These are phyloP conservation scores for Scheffersomyces segobiensis DNA, from an alignment of 1,139 yeast genomes.

Conservation along the genomic window DNA sequence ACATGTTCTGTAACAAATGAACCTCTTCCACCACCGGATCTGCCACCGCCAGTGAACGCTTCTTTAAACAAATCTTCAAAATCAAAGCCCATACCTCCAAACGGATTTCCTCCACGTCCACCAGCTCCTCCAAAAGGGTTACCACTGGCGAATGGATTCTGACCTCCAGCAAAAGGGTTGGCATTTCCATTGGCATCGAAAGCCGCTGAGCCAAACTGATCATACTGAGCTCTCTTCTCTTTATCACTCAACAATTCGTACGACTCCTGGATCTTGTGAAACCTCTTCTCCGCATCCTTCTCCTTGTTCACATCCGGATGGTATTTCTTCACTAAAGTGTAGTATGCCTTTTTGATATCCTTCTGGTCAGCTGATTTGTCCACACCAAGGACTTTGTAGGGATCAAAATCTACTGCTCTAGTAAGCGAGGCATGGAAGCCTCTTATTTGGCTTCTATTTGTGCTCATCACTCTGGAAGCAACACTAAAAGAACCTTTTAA, in stretches of 20 bases:
- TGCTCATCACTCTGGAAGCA: not conserved
- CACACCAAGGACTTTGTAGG: slow-evolving; percentile 83
- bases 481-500: not conserved
- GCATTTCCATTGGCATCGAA: slow-evolving; percentile 69
- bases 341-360: slow-evolving; percentile 91
- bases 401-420: slow-evolving; percentile 54
- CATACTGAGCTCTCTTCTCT: slow-evolving; percentile 83
- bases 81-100: slow-evolving; percentile 56
- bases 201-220: slow-evolving; percentile 87
- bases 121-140: slow-evolving; percentile 36
- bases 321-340: slow-evolving; percentile 85
- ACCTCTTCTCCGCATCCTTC: slow-evolving; percentile 79
- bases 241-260: slow-evolving; percentile 90
- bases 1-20: slow-evolving; percentile 70
- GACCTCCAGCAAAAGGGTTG: slow-evolving; percentile 53
- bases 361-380: slow-evolving; percentile 68
- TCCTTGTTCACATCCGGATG: slow-evolving; percentile 98
- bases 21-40: slow-evolving; percentile 32
- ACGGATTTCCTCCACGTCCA: slow-evolving; percentile 41
- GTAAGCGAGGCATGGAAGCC: slow-evolving; percentile 28
- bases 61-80: slow-evolving; percentile 88
- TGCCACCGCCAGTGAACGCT: slow-evolving; percentile 53
- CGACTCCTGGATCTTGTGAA: slow-evolving; percentile 92
- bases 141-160: slow-evolving; percentile 45
- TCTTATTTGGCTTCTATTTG: slow-evolving; percentile 6